Evolutionary conservation across 176 grass and related monocot genomes (phyloP).

Genomic region (Carex littledalei): DNA sequence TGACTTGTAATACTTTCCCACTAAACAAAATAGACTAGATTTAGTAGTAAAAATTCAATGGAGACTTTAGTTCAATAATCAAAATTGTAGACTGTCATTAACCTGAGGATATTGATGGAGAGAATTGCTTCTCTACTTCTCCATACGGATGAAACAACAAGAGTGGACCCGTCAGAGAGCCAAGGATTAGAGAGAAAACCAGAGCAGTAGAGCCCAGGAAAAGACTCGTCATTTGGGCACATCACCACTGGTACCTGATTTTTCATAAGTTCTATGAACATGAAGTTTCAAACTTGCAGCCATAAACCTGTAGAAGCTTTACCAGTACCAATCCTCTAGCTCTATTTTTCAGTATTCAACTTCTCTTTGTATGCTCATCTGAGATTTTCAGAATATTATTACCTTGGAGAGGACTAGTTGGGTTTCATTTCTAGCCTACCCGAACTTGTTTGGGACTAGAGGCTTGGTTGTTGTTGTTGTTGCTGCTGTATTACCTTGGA

Average conservation of each 20-base stretch:
- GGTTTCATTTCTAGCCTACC: too few species aligned
- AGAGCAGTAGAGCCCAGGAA: slow-evolving; percentile 64
- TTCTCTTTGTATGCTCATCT: background rate
- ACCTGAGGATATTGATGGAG: slow-evolving; percentile 69
- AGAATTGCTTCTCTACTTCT: slow-evolving; percentile 75
- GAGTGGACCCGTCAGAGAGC: slow-evolving; percentile 75
- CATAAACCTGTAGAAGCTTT: background rate
- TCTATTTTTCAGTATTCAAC: background rate
- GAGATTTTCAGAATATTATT: slow-evolving; percentile 1
- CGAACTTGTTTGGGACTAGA: too few species aligned
- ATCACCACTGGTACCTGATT: slow-evolving; percentile 70
- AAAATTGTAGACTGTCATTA: slow-evolving; percentile 14
- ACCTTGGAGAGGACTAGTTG: background rate
- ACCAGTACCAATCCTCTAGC: background rate
- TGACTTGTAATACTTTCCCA: slow-evolving; percentile 50
- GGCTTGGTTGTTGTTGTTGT: too few species aligned
- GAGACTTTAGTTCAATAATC: background rate
- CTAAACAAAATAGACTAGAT: slow-evolving; percentile 36
- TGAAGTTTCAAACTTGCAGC: background rate
- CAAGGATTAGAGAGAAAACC: slow-evolving; percentile 59
- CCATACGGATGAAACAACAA: slow-evolving; percentile 84
- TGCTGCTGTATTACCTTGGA: too few species aligned
- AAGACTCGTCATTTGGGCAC: slow-evolving; percentile 56
- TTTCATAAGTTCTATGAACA: background rate
- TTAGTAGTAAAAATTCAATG: slow-evolving; percentile 15